Base-by-base conservation (phyloP, 805 yeast species). In the Sungouiella thailandica region DNA sequence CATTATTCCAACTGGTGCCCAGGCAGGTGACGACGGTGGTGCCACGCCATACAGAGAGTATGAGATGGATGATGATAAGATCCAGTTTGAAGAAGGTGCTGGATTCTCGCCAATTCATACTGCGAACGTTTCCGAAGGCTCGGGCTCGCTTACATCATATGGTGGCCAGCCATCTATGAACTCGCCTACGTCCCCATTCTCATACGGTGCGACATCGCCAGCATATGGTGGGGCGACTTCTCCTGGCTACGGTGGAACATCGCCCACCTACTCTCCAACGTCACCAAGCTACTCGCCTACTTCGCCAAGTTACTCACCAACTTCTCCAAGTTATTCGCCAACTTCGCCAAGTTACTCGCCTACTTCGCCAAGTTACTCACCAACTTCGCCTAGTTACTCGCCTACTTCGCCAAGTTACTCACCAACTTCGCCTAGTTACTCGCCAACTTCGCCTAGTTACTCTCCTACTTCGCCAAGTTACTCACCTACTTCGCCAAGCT, bases 71-170 rank as follows among this genome's bases (percentile, higher is more conserved):
- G 83, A 79, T 51, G 76, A 80, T 40, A 80, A 79, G 52, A 65
- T 72, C 43, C 72, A 72, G 42, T 70, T 62, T 38, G 81, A 77
- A 43, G 89, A 81, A 47, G 87, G 83, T 44, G 78, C 82, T 23
- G 86, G 85, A 50, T 93, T 93, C 71, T 93, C 98, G 31, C 98
- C 98, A 36, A 71, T 93, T 57, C 93, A 88, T 41, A 78, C 96
- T 20, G 95, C 96, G 47, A 74, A 80, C 34, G 74, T 75, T 28
- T 88, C 83, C 38, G 87, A 80, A 37, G 68, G 71, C 35, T 70
- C 80, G 20, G 95, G 95, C 36, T 94, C 94, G 5, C 82, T 87
- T 48, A 85, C 95, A 7, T 88, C 86, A 41, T 87, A 87, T 53
- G 89, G 93, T 42, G 95, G 95, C 33, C 72, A 66, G 42, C 68